Evolutionary conservation across 805 yeast species (phyloP).

Genomic region (Tetrapisispora iriomotensis): DNA sequence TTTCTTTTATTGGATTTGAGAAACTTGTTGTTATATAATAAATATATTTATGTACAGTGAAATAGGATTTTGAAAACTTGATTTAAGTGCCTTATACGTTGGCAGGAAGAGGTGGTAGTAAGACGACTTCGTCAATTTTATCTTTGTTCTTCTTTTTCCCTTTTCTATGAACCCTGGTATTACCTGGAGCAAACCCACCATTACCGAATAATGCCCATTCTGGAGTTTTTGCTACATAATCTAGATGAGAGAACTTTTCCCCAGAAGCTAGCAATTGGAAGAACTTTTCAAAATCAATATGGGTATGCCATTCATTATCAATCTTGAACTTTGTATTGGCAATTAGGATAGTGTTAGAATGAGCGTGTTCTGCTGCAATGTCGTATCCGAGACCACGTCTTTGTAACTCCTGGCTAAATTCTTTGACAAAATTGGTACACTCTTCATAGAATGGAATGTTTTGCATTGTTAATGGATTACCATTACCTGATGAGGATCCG

Average conservation of each 20-base stretch:
- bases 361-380: constrained; percentile 92
- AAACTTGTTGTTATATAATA: too few species aligned
- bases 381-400: constrained; percentile 64
- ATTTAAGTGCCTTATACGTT: background rate
- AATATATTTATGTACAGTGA: background rate
- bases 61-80: background rate
- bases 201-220: constrained; percentile 89
- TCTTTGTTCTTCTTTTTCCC: constrained; percentile 33
- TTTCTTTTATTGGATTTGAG: background rate
- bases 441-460: constrained; percentile 92
- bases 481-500: constrained; percentile 76
- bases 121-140: background rate
- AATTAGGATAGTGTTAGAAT: constrained; percentile 81
- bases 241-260: constrained; percentile 61
- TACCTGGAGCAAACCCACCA: constrained; percentile 87
- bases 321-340: constrained; percentile 67
- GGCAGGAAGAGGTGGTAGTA: constrained; percentile 2
- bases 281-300: constrained; percentile 70
- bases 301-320: constrained; percentile 75
- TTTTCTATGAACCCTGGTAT: constrained; percentile 50
- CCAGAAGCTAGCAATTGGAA: constrained; percentile 62
- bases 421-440: constrained; percentile 64
- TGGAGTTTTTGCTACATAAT: constrained; percentile 74
- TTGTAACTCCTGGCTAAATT: constrained; percentile 50
- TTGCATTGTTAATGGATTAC: constrained; percentile 88